Conservation (phyloP, 2,329 filamentous ascomycete genomes). For the Paramyrothecium roridum region DNA sequence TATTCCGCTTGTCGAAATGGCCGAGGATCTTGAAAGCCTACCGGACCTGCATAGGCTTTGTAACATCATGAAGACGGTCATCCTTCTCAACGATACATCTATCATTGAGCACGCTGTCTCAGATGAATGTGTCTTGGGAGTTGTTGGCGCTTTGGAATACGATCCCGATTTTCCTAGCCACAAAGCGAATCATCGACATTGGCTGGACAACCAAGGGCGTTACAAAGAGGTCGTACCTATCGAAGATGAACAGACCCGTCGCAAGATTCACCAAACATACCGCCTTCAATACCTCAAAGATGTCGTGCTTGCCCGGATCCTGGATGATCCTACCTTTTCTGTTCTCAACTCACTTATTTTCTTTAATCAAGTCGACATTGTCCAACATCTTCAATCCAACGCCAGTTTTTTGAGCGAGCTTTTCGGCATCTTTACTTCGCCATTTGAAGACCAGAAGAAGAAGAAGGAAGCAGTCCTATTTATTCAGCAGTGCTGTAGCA, state of each 20-base stretch:
- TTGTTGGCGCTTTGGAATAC: conserved; percentile 95
- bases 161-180: conserved; percentile 97
- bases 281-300: conserved; percentile 96
- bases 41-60: conserved; percentile 85
- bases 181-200: conserved; percentile 95
- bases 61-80: conserved; percentile 96
- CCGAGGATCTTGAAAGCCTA: conserved; percentile 87
- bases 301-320: conserved; percentile 91
- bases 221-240: conserved; percentile 97
- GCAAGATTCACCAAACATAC: conserved; percentile 95
- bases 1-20: conserved; percentile 79
- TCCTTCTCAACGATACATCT: conserved; percentile 88
- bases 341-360: conserved; percentile 98
- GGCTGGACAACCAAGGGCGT: conserved; percentile 80
- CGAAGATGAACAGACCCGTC: conserved; percentile 73
- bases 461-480: conserved; percentile 96
- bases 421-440: conserved; percentile 76
- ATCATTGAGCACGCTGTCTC: conserved; percentile 94
- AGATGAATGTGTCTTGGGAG: conserved; percentile 83
- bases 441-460: conserved; percentile 62
- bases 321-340: conserved; percentile 96
- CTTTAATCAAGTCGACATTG: conserved; percentile 98
- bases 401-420: conserved; percentile 75
- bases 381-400: conserved; percentile 89
- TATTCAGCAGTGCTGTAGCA: conserved; percentile 91